Conservation (phyloP, 1,284 basidiomycete species). For the Polyporus tsugae region DNA sequence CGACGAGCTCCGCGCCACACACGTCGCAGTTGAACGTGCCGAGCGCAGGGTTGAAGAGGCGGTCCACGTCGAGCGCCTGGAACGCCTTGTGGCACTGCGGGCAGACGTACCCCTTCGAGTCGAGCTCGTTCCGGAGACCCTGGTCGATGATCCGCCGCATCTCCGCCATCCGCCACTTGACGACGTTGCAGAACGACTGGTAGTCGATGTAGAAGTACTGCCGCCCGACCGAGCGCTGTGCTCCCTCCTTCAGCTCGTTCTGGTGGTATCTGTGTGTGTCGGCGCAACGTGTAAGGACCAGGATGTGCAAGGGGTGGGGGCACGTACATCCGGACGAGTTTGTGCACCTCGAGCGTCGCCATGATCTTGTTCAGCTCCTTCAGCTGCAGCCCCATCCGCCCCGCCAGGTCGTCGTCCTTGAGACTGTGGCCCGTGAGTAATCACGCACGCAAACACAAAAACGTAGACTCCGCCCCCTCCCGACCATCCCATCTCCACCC, state of each 20-base stretch:
- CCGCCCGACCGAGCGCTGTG: constrained; percentile 79
- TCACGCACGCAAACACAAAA: constrained; percentile 12
- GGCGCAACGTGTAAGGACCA: background rate
- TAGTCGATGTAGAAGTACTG: constrained; percentile 98
- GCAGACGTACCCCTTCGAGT: constrained; percentile 96
- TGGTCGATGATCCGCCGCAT: constrained; percentile 93
- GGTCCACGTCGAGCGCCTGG: constrained; percentile 87
- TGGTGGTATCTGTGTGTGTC: constrained; percentile 76
- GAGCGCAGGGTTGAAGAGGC: constrained; percentile 74
- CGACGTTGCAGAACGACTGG: constrained; percentile 94
- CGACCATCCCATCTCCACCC: constrained; percentile 11
- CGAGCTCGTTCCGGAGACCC: constrained; percentile 90
- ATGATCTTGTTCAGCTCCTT: constrained; percentile 95
- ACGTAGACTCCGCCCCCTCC: constrained; percentile 1
- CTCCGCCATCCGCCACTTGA: constrained; percentile 97
- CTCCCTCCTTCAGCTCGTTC: constrained; percentile 86
- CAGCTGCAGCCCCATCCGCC: constrained; percentile 86
- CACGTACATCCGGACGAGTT: constrained; percentile 83
- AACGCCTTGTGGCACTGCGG: constrained; percentile 89
- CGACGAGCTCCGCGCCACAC: constrained; percentile 82
- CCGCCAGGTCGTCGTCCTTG: constrained; percentile 92
- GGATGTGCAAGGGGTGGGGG: background rate
- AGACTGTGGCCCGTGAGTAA: constrained; percentile 57
- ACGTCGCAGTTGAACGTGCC: constrained; percentile 81
- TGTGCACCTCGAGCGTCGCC: constrained; percentile 86